phyloP scores from a whole-genome alignment of 1,284 basidiomycete species.

The Trichosporon inkin region DNA sequence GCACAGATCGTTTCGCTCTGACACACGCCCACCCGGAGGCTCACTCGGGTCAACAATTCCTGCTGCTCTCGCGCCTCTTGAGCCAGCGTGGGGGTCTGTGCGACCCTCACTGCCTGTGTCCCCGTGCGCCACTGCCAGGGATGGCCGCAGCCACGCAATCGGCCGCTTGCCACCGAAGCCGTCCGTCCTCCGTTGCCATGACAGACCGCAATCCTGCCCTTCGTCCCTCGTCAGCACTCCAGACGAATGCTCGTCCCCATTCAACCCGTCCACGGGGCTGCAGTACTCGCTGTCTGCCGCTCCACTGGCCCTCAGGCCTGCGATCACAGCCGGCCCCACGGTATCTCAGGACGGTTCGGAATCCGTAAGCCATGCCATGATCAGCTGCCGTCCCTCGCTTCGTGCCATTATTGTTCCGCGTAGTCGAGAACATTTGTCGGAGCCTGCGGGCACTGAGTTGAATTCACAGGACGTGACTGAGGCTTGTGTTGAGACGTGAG shows the following conservation, averaged over 20 bases:
- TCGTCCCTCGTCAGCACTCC: too few relatives aligned
- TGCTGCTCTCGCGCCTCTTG: background rate
- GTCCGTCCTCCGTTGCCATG: too few relatives aligned
- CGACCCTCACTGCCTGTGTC: background rate
- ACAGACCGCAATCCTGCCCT: too few relatives aligned
- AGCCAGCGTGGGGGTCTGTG: background rate
- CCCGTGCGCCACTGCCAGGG: slow-evolving; percentile 3
- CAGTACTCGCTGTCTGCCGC: too few relatives aligned
- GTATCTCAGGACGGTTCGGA: background rate
- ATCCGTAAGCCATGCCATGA: background rate
- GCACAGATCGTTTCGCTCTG: too few relatives aligned
- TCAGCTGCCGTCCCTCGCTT: slow-evolving; percentile 8
- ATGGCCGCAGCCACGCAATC: background rate
- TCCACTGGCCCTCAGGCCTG: background rate
- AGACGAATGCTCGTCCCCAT: too few relatives aligned
- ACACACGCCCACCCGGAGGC: too few relatives aligned
- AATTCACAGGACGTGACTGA: background rate
- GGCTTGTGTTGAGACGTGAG: background rate
- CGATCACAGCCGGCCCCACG: background rate
- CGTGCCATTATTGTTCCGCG: slow-evolving; percentile 1
- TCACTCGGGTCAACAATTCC: too few relatives aligned
- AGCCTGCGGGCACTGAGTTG: too few relatives aligned
- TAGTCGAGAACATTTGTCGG: background rate
- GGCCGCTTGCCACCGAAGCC: background rate
- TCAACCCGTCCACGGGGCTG: too few relatives aligned